Evolutionary conservation across 768 basidiomycete species (phyloP), one percentile per base, ranked within the genome.

Genomic region (Lentinula sp.): DNA sequence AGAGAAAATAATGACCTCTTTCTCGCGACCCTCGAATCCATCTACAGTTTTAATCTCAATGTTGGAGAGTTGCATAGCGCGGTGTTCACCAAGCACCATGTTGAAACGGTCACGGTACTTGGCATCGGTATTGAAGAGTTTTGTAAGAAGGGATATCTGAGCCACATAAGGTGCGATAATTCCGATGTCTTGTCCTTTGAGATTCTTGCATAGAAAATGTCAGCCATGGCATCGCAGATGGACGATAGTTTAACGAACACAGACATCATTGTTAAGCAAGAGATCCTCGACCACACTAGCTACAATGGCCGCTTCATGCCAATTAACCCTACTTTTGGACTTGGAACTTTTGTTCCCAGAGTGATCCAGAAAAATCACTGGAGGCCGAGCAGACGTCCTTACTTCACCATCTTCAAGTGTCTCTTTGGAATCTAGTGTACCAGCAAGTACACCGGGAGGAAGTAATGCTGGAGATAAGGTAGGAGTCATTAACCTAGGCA

Each of bases 1-100:
- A 45, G 91, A 93, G 71, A 97, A 95, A 46, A 97, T 80, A 64
- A 97, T 91, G 45, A 96, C 85, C 34, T 93, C 89, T 75, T 96
- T 96, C 76, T 97, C 93, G 49, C 93, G 82, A 11, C 94, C 94
- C 71, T 97, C 93, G 70, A 95, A 97, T 18, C 94, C 94, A 66
- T 97, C 94, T 13, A 97, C 94, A 0, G 94, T 96, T 75, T 91
- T 92, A 67, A 96, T 82, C 71, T 96, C 94, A 55, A 97, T 80
- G 57, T 82, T 70, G 0, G 74, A 68, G 6, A 93, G 71, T 64
- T 95, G 86, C 73, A 81, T 76, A 18, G 80, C 84, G 28, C 92
- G 85, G 50, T 80, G 79, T 13, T 79, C 72, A 21, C 93, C 93
- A 23, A 95, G 78, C 0, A 84, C 79, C 5, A 72, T 68, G 42